Percentiles rank a stretch among this genome's conserved stretches.
Conservation (phyloP, 805 yeast species). For the Saturnispora besseyi region DNA sequence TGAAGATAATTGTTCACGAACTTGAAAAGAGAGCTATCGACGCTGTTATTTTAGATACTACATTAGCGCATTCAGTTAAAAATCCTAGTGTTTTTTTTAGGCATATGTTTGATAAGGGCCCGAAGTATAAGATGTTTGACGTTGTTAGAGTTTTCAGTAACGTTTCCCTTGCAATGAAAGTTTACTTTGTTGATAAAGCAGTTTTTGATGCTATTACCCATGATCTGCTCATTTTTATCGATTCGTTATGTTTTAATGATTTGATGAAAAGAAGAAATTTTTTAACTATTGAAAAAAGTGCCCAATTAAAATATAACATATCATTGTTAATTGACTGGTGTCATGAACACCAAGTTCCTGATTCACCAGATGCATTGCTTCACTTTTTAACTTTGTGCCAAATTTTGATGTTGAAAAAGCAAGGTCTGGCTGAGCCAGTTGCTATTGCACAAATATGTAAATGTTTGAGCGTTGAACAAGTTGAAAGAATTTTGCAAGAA, state of each 20-base stretch:
- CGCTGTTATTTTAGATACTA: conserved; percentile 9
- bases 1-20: conserved; percentile 7
- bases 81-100: conserved; percentile 5
- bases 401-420: conserved; percentile 9
- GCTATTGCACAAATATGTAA: conserved; percentile 4
- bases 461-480: conserved; percentile 7
- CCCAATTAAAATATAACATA: conserved; percentile 7
- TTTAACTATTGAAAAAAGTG: conserved; percentile 7
- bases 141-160: conserved; percentile 8
- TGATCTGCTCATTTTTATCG: conserved; percentile 9
- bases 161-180: conserved; percentile 9
- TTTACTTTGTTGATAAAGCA: conserved; percentile 7
- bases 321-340: conserved; percentile 13
- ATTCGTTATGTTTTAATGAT: conserved; percentile 10
- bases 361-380: conserved; percentile 11
- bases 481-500: conserved; percentile 9
- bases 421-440: conserved; percentile 9
- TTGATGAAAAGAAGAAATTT: conserved; percentile 6
- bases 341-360: conserved; percentile 8
- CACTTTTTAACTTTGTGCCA: conserved; percentile 10
- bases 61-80: neutral
- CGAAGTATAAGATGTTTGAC: conserved; percentile 10
- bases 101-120: conserved; percentile 2
- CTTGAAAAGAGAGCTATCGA: conserved; percentile 7
- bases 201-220: conserved; percentile 5